Percentiles rank a stretch among this genome's conserved stretches.
Conservation (phyloP, 202 grass and related monocot species). For the Schoenoplectus tabernaemontani region DNA sequence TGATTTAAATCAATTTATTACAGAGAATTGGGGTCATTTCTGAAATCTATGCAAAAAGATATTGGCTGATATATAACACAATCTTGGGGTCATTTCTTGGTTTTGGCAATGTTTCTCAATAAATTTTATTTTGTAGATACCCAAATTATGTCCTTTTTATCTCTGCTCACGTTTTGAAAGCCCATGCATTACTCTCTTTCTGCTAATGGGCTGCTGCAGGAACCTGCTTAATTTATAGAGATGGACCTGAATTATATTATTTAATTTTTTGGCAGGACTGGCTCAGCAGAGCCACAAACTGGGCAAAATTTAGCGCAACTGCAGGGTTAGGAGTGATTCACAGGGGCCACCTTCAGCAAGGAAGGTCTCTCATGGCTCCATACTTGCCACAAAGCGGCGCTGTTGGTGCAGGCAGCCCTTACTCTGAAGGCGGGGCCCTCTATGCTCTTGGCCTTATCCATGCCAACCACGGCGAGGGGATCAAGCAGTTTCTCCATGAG, state of each 20-base stretch:
- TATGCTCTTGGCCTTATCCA: slow-evolving; percentile 98
- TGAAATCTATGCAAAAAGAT: neutral
- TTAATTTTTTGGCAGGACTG: slow-evolving; percentile 58
- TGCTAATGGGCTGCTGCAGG: neutral
- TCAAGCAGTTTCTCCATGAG: slow-evolving; percentile 95
- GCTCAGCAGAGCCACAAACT: slow-evolving; percentile 98
- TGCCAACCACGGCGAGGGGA: slow-evolving; percentile 99
- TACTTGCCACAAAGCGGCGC: slow-evolving; percentile 95
- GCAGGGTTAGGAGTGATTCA: slow-evolving; percentile 97
- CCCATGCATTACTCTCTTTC: neutral
- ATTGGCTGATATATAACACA: neutral
- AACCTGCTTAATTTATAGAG: neutral
- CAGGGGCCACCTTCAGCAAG: slow-evolving; percentile 96
- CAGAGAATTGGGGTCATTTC: neutral
- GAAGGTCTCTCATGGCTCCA: slow-evolving; percentile 94
- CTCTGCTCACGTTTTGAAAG: neutral
- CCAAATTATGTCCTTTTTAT: neutral
- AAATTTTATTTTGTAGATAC: neutral
- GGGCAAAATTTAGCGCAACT: slow-evolving; percentile 98
- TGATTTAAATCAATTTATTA: neutral
- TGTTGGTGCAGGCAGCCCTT: slow-evolving; percentile 91
- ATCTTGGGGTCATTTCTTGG: neutral
- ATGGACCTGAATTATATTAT: neutral
- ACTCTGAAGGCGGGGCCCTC: slow-evolving; percentile 97
- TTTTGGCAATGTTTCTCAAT: neutral